A percentile compares a stretch with the other conserved stretches of the same genome.
Conservation (phyloP, 441 rosid genomes). For the Arabidopsis hybrid region DNA sequence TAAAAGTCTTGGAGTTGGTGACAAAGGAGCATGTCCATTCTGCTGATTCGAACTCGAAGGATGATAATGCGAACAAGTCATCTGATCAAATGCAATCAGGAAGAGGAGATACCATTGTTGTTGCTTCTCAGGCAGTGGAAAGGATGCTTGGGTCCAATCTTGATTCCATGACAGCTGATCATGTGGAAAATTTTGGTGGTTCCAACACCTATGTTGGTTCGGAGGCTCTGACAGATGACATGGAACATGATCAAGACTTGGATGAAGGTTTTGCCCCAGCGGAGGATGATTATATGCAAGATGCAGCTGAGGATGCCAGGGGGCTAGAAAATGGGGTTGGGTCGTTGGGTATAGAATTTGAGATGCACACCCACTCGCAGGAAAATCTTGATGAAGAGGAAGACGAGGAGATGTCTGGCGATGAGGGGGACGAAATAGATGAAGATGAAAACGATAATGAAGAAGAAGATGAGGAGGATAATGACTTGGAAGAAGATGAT, state of each 20-base stretch:
- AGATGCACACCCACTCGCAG: constrained; percentile 79
- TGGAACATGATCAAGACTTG: constrained; percentile 98
- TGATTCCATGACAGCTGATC: constrained; percentile 64
- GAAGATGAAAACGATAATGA: constrained; percentile 86
- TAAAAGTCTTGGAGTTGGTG: constrained; percentile 94
- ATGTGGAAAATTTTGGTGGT: constrained; percentile 61
- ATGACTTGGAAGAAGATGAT: constrained; percentile 87
- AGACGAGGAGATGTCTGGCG: constrained; percentile 94
- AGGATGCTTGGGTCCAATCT: constrained; percentile 64
- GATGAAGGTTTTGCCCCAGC: constrained; percentile 79
- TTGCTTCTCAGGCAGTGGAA: constrained; percentile 65
- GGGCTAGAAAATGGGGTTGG: constrained; percentile 82
- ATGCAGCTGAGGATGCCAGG: constrained; percentile 77
- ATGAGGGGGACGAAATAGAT: constrained; percentile 80
- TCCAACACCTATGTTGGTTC: constrained; percentile 70
- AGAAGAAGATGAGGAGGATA: constrained; percentile 84
- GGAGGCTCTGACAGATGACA: constrained; percentile 92
- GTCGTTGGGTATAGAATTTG: constrained; percentile 78
- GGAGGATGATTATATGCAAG: constrained; percentile 96
- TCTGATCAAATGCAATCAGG: constrained; percentile 60
- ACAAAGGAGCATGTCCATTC: constrained; percentile 92
- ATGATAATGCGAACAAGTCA: constrained; percentile 70
- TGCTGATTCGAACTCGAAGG: constrained; percentile 66
- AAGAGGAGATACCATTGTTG: constrained; percentile 66
- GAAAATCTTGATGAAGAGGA: constrained; percentile 93